Evolutionary conservation across 2,329 filamentous ascomycete genomes (phyloP).

Genomic region (Cercospora nicotianae): DNA sequence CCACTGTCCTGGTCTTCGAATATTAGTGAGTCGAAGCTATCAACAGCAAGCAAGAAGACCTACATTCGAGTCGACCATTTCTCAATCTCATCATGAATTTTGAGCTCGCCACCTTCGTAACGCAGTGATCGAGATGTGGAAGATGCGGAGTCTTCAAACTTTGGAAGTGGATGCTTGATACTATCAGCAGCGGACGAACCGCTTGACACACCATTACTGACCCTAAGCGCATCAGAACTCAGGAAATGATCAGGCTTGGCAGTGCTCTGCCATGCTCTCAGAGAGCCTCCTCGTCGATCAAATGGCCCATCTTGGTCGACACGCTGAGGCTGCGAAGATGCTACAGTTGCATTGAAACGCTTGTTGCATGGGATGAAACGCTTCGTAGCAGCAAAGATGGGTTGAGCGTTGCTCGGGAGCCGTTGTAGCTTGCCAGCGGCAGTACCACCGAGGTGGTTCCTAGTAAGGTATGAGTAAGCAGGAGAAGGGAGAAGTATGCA

Average conservation of each 20-base stretch:
- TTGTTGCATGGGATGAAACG: background rate
- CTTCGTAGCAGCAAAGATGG: background rate
- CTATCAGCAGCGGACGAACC: background rate
- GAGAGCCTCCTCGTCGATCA: conserved; percentile 20
- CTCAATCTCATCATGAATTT: conserved; percentile 21
- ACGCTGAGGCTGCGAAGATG: background rate
- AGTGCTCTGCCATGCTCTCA: conserved; percentile 17
- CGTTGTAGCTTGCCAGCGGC: background rate
- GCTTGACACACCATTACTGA: conserved; percentile 11
- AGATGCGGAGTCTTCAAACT: conserved; percentile 15
- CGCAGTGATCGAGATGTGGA: conserved; percentile 13
- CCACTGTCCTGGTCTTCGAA: conserved; percentile 25
- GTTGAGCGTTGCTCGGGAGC: background rate
- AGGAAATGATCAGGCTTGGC: conserved; percentile 23
- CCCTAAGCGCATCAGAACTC: conserved; percentile 14
- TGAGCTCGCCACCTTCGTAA: conserved; percentile 23
- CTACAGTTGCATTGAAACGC: conserved; percentile 1
- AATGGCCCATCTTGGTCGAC: conserved; percentile 23
- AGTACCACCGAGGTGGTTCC: background rate
- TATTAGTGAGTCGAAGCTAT: conserved; percentile 5
- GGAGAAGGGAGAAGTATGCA: background rate
- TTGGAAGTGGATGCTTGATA: conserved; percentile 24
- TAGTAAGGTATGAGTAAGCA: background rate
- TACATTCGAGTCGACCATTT: conserved; percentile 23
- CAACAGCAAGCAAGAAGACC: background rate